Base-by-base conservation (phyloP, 495 filamentous ascomycete species). In the Jackrogersella minutella region DNA sequence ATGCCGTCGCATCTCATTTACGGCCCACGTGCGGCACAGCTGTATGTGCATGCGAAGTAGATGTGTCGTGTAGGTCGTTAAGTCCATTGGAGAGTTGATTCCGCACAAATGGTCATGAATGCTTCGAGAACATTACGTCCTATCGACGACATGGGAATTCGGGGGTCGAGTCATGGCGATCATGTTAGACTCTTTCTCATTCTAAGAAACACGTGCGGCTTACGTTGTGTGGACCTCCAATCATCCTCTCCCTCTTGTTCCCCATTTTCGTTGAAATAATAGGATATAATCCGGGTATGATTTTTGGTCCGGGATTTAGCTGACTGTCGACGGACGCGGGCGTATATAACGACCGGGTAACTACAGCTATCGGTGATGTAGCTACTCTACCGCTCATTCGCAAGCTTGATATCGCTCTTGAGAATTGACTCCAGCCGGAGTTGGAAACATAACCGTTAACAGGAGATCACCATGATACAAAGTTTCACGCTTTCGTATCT, bases 201-300 rank as follows among this genome's bases (percentile, higher is more conserved):
- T 28, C 2, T 1, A 30, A 30, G 2, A 10, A 14, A 5, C 34
- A 37, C 34, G 11, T 37, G 11, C 10, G 34, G 34, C 5, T 37
- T 37, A n/a, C 5, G 34, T 37, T 37, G n/a, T 47, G 22, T 47
- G 22, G 11, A 26, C 16, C 11, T 13, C 49, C 49, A 36, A 11
- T 22, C 30, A 40, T 26, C 19, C 19, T 4, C 34, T 46, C 1
- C 9, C 26, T 44, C 39, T n/a, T 46, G 21, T 26, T 30, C 34
- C 34, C 22, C 22, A 30, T 26, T n/a, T 40, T 17, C 13, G 1
- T 24, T 14, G 2, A 41, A 19, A n/a, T n/a, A 16, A 9, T 36
- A 31, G 59, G 50, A 28, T 50, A 64, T 56, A 64, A 64, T 5
- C 43, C 51, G 52, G 52, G 17, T 13, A 57, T 47, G 31, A 14